Evolutionary conservation across 208 protist species (phyloP).

Genomic region (Endotrypanum monterogeii): DNA sequence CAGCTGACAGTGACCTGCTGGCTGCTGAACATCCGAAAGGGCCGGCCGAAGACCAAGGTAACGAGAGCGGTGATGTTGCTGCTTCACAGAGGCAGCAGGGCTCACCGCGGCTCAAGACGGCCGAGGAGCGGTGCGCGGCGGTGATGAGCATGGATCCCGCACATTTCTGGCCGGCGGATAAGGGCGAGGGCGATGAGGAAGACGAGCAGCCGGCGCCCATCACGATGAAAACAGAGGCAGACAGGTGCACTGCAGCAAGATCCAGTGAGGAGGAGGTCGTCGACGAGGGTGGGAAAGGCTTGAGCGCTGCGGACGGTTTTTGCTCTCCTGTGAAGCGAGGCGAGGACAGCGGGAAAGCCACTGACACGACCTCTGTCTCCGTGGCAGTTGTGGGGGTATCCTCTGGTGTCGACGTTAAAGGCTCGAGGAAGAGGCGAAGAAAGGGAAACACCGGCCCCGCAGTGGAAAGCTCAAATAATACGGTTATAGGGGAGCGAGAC

Average conservation of each 20-base stretch:
- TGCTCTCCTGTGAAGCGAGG: not conserved
- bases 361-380: not conserved
- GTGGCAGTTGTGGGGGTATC: not conserved
- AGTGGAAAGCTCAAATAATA: constrained; percentile 25
- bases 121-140: constrained; percentile 25
- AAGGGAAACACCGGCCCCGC: constrained; percentile 1
- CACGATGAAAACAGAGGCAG: constrained; percentile 2
- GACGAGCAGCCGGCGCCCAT: constrained; percentile 8
- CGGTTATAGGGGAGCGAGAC: constrained; percentile 39
- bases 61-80: not conserved
- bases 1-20: not conserved
- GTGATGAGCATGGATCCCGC: constrained; percentile 23
- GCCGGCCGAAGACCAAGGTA: not conserved
- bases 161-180: constrained; percentile 26
- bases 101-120: not conserved
- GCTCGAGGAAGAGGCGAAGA: constrained; percentile 10
- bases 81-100: not conserved
- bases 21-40: not conserved
- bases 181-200: not conserved
- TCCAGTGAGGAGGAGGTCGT: not conserved
- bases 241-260: constrained; percentile 8
- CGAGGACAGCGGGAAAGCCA: not conserved
- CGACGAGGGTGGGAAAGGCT: not conserved
- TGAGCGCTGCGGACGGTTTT: not conserved
- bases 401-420: not conserved